Base-by-base conservation (phyloP, 352 stramenopile species). In the Globisporangium cederbergense region DNA sequence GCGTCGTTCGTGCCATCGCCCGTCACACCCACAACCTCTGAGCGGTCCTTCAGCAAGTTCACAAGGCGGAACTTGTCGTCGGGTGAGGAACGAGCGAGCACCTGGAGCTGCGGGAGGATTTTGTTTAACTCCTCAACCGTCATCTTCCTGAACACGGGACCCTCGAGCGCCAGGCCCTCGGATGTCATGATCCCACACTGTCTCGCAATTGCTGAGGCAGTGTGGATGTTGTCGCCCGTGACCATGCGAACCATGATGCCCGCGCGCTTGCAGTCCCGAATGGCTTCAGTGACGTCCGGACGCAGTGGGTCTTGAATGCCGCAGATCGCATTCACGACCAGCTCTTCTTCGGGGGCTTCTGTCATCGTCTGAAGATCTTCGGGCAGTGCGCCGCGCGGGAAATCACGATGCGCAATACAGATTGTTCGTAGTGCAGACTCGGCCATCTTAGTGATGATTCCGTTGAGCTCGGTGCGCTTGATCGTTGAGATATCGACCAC, bases 181-280 rank as follows among this genome's bases (percentile, higher is more conserved):
- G 70, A 67, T 60, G 88, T 95, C 71, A 98, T 90, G 77, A 99
- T 99, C 25, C 97, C 97, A 70, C 97, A 98, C 68, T 99, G 86
- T 42, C 77, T 82, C 2, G 97, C 97, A 77, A 99, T 99, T 0
- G 96, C 96, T 38, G 90, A 90, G 18, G 97, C 97, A 22, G 98
- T 99, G 62, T 98, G 87, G 59, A 99, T 96, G 66, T 99, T 99
- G 78, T 99, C 98, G 58, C 98, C 98, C 6, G 98, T 99, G 64
- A 99, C 96, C 97, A 99, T 99, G 40, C 97, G 93, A 46, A 99
- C 97, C 74, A 98, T 98, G 69, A 99, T 99, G 30, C 98, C 98
- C 7, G 97, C 97, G 16, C 81, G 77, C 71, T 98, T 95, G 75
- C 97, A 99, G 50, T 90, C 89, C 16, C 79, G 75, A 30, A 99